Conservation (phyloP, 257 asterid genomes). For the Solanum pimpinellifolium region DNA sequence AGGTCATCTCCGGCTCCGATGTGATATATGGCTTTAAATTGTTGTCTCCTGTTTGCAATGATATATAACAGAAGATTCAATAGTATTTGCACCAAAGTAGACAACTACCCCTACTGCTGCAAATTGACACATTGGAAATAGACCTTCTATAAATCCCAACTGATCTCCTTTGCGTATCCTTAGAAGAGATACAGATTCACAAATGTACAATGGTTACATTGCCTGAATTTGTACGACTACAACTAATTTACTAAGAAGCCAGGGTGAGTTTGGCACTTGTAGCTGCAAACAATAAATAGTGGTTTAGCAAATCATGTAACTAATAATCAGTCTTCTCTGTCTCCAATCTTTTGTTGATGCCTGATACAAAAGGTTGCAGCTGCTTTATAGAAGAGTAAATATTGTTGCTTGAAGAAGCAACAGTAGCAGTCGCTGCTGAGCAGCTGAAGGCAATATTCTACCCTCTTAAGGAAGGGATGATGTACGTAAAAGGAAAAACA, state of each 20-base stretch:
- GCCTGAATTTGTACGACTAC: neutral
- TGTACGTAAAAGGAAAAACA: neutral
- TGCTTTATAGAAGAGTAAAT: neutral
- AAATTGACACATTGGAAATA: neutral
- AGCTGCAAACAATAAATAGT: neutral
- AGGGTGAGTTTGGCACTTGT: neutral
- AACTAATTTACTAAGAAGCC: neutral
- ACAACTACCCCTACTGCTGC: too few relatives aligned
- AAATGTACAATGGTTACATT: neutral
- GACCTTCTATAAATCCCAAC: neutral
- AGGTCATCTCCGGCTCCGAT: conserved; percentile 8
- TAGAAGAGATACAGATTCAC: neutral
- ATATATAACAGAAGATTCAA: neutral
- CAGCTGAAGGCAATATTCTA: neutral
- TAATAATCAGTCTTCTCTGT: neutral
- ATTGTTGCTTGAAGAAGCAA: neutral
- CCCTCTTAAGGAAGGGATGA: neutral
- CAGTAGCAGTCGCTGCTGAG: too few relatives aligned
- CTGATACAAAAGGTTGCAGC: neutral
- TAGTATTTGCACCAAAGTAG: too few relatives aligned
- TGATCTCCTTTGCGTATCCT: neutral
- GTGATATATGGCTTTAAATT: neutral
- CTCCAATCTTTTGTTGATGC: neutral
- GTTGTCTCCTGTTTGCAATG: conserved; percentile 1
- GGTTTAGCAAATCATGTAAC: neutral